These are phyloP conservation scores for Paramecium pentaurelia DNA, from an alignment of 73 alveolate genomes.

Conservation along the genomic window DNA sequence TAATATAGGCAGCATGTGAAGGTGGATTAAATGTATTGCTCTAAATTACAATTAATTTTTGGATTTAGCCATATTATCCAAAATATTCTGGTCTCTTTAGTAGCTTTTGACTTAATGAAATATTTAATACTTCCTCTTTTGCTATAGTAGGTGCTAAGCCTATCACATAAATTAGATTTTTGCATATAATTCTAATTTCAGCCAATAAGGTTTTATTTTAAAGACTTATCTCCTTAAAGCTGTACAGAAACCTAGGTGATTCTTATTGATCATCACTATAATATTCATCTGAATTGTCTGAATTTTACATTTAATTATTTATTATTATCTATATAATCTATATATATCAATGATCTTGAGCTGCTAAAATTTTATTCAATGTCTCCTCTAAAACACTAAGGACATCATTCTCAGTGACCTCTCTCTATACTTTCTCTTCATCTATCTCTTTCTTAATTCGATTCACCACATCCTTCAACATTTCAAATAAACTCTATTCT, in stretches of 20 bases:
- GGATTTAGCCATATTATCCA: constrained; percentile 77
- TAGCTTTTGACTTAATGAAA: not conserved
- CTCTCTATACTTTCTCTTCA: not conserved
- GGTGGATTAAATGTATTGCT: constrained; percentile 76
- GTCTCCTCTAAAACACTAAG: constrained; percentile 15
- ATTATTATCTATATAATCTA: not conserved
- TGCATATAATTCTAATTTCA: constrained; percentile 73
- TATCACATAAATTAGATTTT: constrained; percentile 78
- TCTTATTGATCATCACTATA: not conserved
- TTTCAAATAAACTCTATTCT: not conserved
- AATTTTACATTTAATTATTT: not conserved
- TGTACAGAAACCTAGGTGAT: not conserved
- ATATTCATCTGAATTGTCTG: not conserved
- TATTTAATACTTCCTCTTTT: constrained; percentile 58
- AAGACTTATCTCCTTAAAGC: not conserved
- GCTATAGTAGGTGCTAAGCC: constrained; percentile 82
- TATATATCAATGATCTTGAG: not conserved
- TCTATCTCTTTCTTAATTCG: constrained; percentile 23
- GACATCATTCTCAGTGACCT: not conserved
- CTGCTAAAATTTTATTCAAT: constrained; percentile 10
- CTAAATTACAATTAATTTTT: constrained; percentile 75
- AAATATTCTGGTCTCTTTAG: constrained; percentile 71
- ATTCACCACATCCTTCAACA: constrained; percentile 45
- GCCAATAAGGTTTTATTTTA: not conserved
- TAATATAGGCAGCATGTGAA: constrained; percentile 81